Base-by-base conservation (phyloP, 2,329 filamentous ascomycete genomes). In the Botrytis medusae region DNA sequence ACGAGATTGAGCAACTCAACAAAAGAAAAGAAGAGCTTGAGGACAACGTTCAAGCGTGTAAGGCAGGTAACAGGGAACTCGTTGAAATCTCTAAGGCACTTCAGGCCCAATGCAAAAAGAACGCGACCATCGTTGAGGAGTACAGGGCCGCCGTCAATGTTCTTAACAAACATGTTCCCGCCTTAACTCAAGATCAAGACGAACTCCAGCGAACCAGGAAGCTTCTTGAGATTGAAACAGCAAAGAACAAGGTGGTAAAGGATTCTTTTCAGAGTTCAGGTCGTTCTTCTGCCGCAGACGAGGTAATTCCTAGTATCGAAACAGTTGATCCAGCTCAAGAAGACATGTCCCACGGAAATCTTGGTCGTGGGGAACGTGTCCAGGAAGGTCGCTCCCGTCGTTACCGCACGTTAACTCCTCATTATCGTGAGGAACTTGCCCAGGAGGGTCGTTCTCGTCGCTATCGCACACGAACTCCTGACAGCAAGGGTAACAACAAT, bases 131-230 rank as follows among this genome's bases (percentile, higher is more conserved):
- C n/a, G n/a, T n/a, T 16, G 12, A 7, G 0, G 42, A 4, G 3
- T 54, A 16, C n/a, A 2, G 4, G 14, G 3, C 0, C 25, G 48
- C 25, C 12, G 4, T 54, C 25, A 0, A 54, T n/a, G 2, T n/a
- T n/a, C 2, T 54, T 5, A 54, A 54, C 14, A 3, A 1, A 7
- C 10, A 7, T 7, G 12, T n/a, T 54, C 48, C 48, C 7, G 0
- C 0, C 10, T 3, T 1, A 12, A 54, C 48, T 1, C 2, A 25
- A 14, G 48, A 54, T 54, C 48, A 54, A n/a, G 1, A 0, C 7
- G 12, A n/a, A 2, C 12, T 54, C 25, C 1, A 54, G 12, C 10
- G 0, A 16, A 54, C 48, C 25, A 54, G 2, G 25, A 0, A n/a
- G 12, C 48, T 54, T 54, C 48, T 54, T n/a, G 1, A 2, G 48